These are phyloP conservation scores for Xylaria hypoxylon DNA, from an alignment of 2,329 filamentous ascomycete genomes.

Conservation along the genomic window DNA sequence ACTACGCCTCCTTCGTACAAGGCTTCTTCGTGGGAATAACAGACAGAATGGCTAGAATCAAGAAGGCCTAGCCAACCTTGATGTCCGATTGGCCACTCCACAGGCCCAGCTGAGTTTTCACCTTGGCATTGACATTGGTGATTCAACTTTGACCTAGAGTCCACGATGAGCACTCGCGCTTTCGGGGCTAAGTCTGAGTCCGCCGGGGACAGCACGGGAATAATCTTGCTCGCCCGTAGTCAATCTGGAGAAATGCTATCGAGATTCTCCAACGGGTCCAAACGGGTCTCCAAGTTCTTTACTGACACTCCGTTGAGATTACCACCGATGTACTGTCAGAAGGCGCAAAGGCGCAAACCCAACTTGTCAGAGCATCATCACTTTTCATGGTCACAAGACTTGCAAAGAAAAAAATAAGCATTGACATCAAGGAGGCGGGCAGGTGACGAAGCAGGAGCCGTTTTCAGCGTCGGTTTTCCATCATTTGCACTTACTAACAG, in stretches of 20 bases:
- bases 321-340: not conserved
- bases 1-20: slow-evolving; percentile 40
- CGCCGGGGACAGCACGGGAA: slow-evolving; percentile 31
- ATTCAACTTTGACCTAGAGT: slow-evolving; percentile 39
- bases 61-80: slow-evolving; percentile 1
- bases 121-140: slow-evolving; percentile 36
- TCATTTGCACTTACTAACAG: slow-evolving; percentile 33
- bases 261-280: slow-evolving; percentile 11
- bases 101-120: slow-evolving; percentile 41
- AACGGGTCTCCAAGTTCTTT: not conserved
- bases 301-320: not conserved
- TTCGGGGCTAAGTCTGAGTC: slow-evolving; percentile 34
- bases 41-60: slow-evolving; percentile 4
- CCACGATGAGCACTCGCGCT: slow-evolving; percentile 36
- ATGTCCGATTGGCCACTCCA: slow-evolving; percentile 45
- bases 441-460: slow-evolving; percentile 32
- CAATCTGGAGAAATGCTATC: slow-evolving; percentile 34
- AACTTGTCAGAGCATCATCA: slow-evolving; percentile 21
- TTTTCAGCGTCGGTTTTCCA: slow-evolving; percentile 29
- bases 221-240: slow-evolving; percentile 21
- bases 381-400: slow-evolving; percentile 29
- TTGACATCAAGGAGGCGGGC: slow-evolving; percentile 29
- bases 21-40: not conserved
- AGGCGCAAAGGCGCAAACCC: slow-evolving; percentile 2
- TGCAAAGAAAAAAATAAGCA: slow-evolving; percentile 15